Conservation (phyloP, 257 asterid species). For the Solanum chiquidenum region DNA sequence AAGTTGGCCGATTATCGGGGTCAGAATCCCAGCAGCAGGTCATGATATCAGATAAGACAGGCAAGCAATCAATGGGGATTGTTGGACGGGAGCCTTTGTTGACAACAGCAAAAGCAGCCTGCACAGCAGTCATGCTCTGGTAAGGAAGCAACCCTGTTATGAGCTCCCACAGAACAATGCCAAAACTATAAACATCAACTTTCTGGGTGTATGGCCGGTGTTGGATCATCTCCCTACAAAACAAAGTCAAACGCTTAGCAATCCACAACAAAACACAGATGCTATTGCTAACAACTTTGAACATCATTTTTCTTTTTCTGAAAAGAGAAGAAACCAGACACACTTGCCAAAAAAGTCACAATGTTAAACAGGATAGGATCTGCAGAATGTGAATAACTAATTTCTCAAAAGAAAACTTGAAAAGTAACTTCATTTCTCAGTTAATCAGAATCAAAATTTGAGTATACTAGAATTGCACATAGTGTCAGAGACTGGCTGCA, state of each 20-base stretch:
- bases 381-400: not conserved
- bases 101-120: conserved; percentile 93
- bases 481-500: not conserved
- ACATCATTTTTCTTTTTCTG: not conserved
- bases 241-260: conserved; percentile 2
- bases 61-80: conserved; percentile 72
- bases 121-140: conserved; percentile 92
- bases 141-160: conserved; percentile 91
- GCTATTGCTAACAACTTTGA: not conserved
- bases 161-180: conserved; percentile 94
- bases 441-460: not conserved
- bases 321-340: not conserved
- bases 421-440: not conserved
- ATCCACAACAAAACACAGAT: not conserved
- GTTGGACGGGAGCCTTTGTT: conserved; percentile 87
- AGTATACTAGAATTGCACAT: not conserved
- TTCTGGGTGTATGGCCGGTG: conserved; percentile 92
- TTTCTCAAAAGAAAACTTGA: not conserved
- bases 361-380: not conserved
- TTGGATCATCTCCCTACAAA: conserved; percentile 92
- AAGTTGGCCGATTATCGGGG: conserved; percentile 78
- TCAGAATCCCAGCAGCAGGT: conserved; percentile 83
- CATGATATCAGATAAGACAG: conserved; percentile 70
- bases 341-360: not conserved
- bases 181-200: conserved; percentile 92